Conservation (phyloP, 371 early-diverging fungal genomes). For the Globomyces sp. region DNA sequence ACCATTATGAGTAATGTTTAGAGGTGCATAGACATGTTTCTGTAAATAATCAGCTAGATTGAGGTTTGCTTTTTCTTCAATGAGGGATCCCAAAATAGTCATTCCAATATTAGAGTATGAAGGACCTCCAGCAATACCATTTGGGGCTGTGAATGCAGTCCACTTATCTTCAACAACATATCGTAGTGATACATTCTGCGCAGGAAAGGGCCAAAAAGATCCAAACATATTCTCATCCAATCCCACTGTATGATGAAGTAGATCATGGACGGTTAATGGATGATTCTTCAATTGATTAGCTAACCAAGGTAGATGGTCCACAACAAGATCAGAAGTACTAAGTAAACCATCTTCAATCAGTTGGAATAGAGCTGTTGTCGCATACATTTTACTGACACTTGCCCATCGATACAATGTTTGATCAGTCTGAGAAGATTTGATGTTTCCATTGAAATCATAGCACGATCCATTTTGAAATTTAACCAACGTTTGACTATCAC, state of each 20-base stretch:
- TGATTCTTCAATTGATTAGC: neutral
- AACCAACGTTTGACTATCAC: neutral
- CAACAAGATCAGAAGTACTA: neutral
- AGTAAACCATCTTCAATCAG: slow-evolving; percentile 3
- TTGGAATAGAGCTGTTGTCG: neutral
- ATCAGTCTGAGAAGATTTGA: neutral
- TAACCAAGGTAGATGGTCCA: neutral
- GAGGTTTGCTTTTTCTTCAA: neutral
- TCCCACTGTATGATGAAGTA: neutral
- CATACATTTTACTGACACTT: neutral
- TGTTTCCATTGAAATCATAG: neutral
- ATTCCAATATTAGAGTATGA: neutral
- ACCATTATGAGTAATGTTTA: neutral
- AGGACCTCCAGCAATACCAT: neutral
- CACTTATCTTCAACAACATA: neutral
- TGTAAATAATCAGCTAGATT: neutral
- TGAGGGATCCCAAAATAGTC: neutral
- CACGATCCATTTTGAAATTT: neutral
- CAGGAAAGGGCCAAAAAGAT: neutral
- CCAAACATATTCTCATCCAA: neutral
- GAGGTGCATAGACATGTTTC: neutral
- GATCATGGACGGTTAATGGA: neutral
- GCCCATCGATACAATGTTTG: neutral
- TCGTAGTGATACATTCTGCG: neutral
- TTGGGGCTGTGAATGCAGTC: neutral